phyloP scores from a whole-genome alignment of 202 grass and related monocot species.

The Cymbopogon flexuosus region DNA sequence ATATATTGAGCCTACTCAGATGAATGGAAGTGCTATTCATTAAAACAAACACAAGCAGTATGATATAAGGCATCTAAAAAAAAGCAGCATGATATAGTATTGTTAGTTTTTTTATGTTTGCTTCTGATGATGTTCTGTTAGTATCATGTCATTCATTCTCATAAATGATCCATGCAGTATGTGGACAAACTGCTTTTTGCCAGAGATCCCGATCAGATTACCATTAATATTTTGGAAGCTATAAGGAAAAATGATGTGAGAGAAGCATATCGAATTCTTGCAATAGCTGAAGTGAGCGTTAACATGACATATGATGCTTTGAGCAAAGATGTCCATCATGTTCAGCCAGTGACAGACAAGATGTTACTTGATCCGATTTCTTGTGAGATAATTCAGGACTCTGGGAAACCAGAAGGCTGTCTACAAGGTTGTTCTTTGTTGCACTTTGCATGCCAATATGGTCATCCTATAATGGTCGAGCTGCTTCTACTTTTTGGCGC shows the following conservation, averaged over 20 bases:
- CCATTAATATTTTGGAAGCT: conserved; percentile 64
- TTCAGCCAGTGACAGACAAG: conserved; percentile 42
- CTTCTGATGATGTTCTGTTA: background rate
- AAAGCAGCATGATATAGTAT: background rate
- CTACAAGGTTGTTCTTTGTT: conserved; percentile 75
- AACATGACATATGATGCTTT: conserved; percentile 71
- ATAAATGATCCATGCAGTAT: conserved; percentile 63
- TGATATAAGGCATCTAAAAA: background rate
- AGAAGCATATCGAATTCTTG: conserved; percentile 62
- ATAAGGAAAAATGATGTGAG: conserved; percentile 65
- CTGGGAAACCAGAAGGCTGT: conserved; percentile 61
- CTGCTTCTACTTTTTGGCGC: conserved; percentile 81
- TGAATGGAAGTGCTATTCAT: background rate
- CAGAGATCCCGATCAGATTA: conserved; percentile 39
- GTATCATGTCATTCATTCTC: conserved; percentile 12
- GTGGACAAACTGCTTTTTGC: conserved; percentile 73
- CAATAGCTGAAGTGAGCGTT: conserved; percentile 43
- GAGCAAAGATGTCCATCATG: conserved; percentile 48
- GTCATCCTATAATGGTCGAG: conserved; percentile 56
- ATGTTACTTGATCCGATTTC: conserved; percentile 56
- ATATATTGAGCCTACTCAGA: background rate
- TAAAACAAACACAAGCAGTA: background rate
- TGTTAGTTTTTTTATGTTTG: conserved; percentile 7
- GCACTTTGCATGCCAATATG: conserved; percentile 67
- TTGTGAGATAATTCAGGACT: conserved; percentile 53